A percentile compares a stretch with the other conserved stretches of the same genome.
phyloP scores from a whole-genome alignment of 805 yeast species.

The Ogataea polymorpha region DNA sequence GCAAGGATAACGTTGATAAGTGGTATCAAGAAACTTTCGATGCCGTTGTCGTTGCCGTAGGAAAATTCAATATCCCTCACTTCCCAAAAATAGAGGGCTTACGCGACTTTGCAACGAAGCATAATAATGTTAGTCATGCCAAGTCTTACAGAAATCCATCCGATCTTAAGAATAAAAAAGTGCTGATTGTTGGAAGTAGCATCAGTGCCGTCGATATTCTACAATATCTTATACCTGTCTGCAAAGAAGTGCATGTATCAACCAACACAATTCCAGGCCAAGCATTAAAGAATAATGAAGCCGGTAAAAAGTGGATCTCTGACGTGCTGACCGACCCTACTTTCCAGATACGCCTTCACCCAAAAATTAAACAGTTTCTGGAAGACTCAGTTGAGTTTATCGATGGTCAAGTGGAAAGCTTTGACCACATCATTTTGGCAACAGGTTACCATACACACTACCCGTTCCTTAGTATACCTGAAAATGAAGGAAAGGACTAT shows the following conservation, averaged over 20 bases:
- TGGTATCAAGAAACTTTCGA: slow-evolving; percentile 44
- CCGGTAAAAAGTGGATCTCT: slow-evolving; percentile 25
- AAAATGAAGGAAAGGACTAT: slow-evolving; percentile 7
- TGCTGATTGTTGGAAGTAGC: slow-evolving; percentile 37
- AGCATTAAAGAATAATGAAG: slow-evolving; percentile 18
- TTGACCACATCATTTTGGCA: slow-evolving; percentile 44
- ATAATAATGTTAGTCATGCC: slow-evolving; percentile 32
- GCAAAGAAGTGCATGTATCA: slow-evolving; percentile 23
- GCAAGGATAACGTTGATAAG: slow-evolving; percentile 19
- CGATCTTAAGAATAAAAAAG: slow-evolving; percentile 29
- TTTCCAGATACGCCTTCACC: slow-evolving; percentile 30
- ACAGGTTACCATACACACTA: slow-evolving; percentile 50
- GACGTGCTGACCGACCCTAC: slow-evolving; percentile 36
- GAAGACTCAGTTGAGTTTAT: slow-evolving; percentile 30
- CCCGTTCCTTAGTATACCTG: slow-evolving; percentile 34
- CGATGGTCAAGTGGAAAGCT: slow-evolving; percentile 32
- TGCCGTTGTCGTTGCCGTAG: slow-evolving; percentile 40
- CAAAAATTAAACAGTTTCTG: slow-evolving; percentile 40
- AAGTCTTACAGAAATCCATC: slow-evolving; percentile 31
- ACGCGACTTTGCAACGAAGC: slow-evolving; percentile 27
- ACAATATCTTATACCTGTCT: slow-evolving; percentile 37
- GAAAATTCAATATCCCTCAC: slow-evolving; percentile 40
- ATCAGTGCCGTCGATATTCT: slow-evolving; percentile 66
- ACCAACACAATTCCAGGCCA: slow-evolving; percentile 1
- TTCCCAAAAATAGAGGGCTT: slow-evolving; percentile 37